Evolutionary conservation across 2,329 filamentous ascomycete species (phyloP).

Genomic region (Alternaria triticimaculans): DNA sequence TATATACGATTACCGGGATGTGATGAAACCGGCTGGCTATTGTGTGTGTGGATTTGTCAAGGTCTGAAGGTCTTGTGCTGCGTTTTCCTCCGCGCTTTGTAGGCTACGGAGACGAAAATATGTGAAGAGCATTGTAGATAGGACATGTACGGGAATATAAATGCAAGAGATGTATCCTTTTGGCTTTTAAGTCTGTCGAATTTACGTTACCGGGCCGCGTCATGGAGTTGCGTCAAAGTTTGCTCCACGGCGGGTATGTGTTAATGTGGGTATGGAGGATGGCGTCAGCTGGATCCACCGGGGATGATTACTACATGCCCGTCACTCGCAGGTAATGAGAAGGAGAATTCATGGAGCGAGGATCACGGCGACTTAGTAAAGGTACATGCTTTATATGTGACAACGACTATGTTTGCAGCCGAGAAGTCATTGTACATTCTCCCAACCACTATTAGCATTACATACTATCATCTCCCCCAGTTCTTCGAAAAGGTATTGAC

Average conservation of each 20-base stretch:
- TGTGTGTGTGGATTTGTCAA: background rate
- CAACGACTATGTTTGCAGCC: background rate
- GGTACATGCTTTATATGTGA: background rate
- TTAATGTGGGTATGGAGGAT: background rate
- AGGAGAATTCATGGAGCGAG: background rate
- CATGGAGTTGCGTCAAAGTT: background rate
- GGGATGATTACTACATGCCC: background rate
- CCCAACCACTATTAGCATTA: background rate
- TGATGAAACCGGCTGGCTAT: background rate
- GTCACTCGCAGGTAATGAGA: background rate
- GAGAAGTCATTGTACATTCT: background rate
- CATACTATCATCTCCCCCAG: background rate
- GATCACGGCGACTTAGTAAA: background rate
- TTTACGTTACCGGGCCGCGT: background rate
- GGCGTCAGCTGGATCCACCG: background rate
- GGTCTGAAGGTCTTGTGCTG: background rate
- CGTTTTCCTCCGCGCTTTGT: background rate
- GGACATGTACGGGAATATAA: slow-evolving; percentile 2
- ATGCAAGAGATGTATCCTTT: background rate
- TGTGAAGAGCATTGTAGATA: slow-evolving; percentile 4
- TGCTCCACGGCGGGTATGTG: background rate
- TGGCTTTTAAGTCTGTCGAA: background rate
- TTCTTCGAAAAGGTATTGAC: background rate
- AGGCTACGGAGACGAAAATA: background rate
- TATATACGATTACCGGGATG: slow-evolving; percentile 2